Evolutionary conservation across 257 asterid species (phyloP).

Genomic region (Mentha longifolia): DNA sequence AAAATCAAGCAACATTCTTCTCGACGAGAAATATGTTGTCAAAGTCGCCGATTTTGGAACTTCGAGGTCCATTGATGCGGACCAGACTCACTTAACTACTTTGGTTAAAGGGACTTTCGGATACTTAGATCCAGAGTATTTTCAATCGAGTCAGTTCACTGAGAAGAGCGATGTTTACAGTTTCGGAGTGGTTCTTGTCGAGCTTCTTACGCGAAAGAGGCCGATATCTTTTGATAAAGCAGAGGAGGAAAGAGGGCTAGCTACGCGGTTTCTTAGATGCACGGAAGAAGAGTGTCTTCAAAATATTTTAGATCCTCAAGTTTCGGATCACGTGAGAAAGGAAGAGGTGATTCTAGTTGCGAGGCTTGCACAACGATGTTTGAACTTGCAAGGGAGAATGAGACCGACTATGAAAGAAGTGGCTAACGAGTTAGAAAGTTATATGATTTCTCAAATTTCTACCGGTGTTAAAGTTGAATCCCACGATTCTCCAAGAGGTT

Average conservation of each 20-base stretch:
- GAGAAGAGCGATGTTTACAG: conserved; percentile 42
- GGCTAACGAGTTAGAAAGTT: conserved; percentile 31
- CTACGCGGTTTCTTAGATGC: conserved; percentile 7
- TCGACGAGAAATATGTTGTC: conserved; percentile 31
- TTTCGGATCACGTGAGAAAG: conserved; percentile 1
- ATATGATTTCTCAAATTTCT: background rate
- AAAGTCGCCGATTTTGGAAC: conserved; percentile 36
- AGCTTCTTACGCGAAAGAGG: conserved; percentile 25
- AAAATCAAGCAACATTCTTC: conserved; percentile 36
- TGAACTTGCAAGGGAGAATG: conserved; percentile 35
- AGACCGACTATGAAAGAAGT: conserved; percentile 41
- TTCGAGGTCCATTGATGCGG: conserved; percentile 19
- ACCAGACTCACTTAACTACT: conserved; percentile 40
- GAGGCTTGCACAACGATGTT: conserved; percentile 33
- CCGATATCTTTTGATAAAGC: conserved; percentile 6
- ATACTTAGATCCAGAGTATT: conserved; percentile 39
- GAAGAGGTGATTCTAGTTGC: conserved; percentile 34
- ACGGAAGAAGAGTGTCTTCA: background rate
- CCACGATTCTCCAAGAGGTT: background rate
- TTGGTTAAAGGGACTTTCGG: conserved; percentile 41
- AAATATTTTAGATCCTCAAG: conserved; percentile 18
- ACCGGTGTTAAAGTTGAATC: background rate
- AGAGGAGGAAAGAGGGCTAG: conserved; percentile 20
- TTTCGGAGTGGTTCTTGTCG: conserved; percentile 36
- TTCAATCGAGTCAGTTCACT: conserved; percentile 35